Conservation (phyloP, 768 basidiomycete species). For the Coprinopsis cinerea region DNA sequence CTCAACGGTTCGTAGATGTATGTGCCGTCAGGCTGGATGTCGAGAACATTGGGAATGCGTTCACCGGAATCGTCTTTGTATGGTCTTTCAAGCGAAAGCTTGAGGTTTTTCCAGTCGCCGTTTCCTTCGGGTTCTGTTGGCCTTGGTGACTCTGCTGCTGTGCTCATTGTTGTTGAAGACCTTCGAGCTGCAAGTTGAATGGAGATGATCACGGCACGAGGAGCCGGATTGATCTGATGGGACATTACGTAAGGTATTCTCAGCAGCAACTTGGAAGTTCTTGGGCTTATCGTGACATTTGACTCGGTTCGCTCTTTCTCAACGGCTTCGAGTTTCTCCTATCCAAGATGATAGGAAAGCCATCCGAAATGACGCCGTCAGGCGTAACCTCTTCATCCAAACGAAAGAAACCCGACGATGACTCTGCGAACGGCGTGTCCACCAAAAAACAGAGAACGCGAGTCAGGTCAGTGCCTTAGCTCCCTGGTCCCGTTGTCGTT, state of each 20-base stretch:
- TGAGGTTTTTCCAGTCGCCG: slow-evolving; percentile 48
- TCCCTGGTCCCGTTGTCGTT: slow-evolving; percentile 8
- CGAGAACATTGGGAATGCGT: slow-evolving; percentile 53
- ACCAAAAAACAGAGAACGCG: slow-evolving; percentile 69
- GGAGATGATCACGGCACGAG: neutral
- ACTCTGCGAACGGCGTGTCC: slow-evolving; percentile 34
- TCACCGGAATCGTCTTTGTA: slow-evolving; percentile 76
- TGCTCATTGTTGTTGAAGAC: neutral
- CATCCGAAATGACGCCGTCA: slow-evolving; percentile 23
- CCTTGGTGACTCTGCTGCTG: neutral
- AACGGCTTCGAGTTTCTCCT: neutral
- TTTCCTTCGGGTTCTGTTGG: neutral
- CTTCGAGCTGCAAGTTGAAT: too few species aligned
- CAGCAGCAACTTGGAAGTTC: too few species aligned
- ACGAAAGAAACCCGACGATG: slow-evolving; percentile 62
- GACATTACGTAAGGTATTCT: neutral
- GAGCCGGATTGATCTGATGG: neutral
- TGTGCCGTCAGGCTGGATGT: slow-evolving; percentile 67
- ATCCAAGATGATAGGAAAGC: slow-evolving; percentile 34
- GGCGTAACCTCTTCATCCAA: slow-evolving; percentile 35
- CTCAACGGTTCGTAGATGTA: slow-evolving; percentile 69
- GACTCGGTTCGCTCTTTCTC: neutral
- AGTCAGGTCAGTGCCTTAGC: slow-evolving; percentile 54
- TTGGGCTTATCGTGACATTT: neutral
- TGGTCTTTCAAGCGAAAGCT: slow-evolving; percentile 68